Conservation (phyloP, 495 filamentous ascomycete species). For the Penicillium dipodomyicola region DNA sequence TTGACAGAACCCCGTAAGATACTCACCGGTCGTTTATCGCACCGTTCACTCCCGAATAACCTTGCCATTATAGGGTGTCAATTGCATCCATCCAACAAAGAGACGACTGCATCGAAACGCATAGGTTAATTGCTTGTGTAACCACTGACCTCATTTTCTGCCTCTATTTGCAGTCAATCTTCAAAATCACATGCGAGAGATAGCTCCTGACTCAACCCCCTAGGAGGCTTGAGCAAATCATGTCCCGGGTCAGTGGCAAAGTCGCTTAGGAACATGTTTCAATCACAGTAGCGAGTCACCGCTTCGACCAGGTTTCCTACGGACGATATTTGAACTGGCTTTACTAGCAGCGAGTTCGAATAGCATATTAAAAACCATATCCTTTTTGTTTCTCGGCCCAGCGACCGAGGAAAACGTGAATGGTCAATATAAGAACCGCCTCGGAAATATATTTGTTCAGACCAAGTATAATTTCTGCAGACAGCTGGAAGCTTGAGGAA, state of each 20-base stretch:
- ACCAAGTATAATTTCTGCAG: neutral
- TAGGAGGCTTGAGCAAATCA: neutral
- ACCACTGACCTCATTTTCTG: neutral
- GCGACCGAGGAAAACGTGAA: neutral
- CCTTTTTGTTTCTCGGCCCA: neutral
- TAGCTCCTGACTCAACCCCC: neutral
- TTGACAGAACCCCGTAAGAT: slow-evolving; percentile 12
- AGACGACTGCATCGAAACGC: slow-evolving; percentile 1
- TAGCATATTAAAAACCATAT: neutral
- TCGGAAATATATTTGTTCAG: neutral
- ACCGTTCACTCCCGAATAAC: slow-evolving; percentile 27
- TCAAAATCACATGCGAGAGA: slow-evolving; percentile 6
- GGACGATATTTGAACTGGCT: neutral
- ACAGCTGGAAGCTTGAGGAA: slow-evolving; percentile 9
- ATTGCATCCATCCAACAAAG: neutral
- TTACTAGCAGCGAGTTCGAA: neutral
- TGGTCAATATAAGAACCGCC: neutral
- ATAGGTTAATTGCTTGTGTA: slow-evolving; percentile 4
- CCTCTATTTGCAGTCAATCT: neutral
- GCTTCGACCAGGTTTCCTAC: neutral
- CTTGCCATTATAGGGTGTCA: neutral
- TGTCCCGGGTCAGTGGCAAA: neutral
- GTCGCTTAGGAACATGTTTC: neutral
- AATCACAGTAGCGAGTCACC: neutral
- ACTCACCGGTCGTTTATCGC: slow-evolving; percentile 24